These are phyloP conservation scores for Pseudozyma hubeiensis DNA, from an alignment of 1,284 basidiomycete species.

Conservation along the genomic window DNA sequence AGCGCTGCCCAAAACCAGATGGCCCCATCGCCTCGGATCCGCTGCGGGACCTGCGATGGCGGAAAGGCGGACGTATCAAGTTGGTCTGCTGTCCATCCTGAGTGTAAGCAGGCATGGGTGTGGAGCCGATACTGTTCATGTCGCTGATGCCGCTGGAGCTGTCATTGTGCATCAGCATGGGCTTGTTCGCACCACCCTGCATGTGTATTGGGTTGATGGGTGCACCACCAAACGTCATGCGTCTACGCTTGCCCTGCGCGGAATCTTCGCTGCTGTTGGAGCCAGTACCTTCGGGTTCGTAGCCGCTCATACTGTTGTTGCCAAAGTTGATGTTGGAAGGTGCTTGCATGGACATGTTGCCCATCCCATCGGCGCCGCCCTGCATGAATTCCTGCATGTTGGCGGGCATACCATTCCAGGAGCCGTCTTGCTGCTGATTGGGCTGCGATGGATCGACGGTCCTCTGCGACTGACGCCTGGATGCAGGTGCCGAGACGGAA, in stretches of 20 bases:
- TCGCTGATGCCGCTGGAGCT: conserved; percentile 38
- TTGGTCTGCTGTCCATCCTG: conserved; percentile 17
- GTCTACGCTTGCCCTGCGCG: conserved; percentile 38
- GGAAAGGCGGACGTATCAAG: conserved; percentile 36
- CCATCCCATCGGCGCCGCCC: conserved; percentile 1
- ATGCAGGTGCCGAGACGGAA: conserved; percentile 31
- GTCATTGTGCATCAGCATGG: conserved; percentile 29
- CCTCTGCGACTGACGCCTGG: conserved; percentile 34
- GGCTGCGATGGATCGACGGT: conserved; percentile 12
- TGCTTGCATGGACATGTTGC: conserved; percentile 24
- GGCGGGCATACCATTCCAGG: conserved; percentile 22
- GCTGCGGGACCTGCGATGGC: conserved; percentile 38
- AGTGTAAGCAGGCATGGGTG: conserved; percentile 13
- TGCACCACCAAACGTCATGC: conserved; percentile 47
- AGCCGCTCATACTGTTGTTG: conserved; percentile 23
- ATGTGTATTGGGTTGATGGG: conserved; percentile 24
- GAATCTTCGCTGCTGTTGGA: conserved; percentile 39
- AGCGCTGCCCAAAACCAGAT: conserved; percentile 25
- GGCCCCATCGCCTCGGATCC: conserved; percentile 28
- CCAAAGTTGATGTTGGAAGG: conserved; percentile 23
- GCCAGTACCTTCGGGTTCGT: conserved; percentile 34
- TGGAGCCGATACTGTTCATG: conserved; percentile 25
- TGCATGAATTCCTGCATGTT: conserved; percentile 29
- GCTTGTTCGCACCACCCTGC: conserved; percentile 16
- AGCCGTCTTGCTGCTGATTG: conserved; percentile 8